Percentiles rank a stretch among this genome's conserved stretches.
These are phyloP conservation scores for Sugiyamaella smithiae DNA, from an alignment of 805 yeast species.

Conservation along the genomic window DNA sequence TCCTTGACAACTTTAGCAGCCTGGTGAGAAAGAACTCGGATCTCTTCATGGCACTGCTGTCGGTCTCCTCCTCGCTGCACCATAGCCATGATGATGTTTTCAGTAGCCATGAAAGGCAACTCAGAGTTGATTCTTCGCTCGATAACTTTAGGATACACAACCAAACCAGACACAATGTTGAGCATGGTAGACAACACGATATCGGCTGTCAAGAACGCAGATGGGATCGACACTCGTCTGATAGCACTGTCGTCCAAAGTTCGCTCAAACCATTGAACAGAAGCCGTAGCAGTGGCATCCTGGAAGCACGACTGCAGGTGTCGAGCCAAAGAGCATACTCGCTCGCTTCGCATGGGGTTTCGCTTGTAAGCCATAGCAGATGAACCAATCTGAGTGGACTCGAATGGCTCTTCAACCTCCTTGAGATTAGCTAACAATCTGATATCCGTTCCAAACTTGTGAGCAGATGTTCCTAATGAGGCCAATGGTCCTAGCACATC, in stretches of 20 bases:
- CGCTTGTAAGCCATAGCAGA: slow-evolving; percentile 99
- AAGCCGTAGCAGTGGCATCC: slow-evolving; percentile 94
- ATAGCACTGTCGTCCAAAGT: slow-evolving; percentile 97
- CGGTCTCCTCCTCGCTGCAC: slow-evolving; percentile 96
- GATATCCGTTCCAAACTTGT: slow-evolving; percentile 96
- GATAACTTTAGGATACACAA: slow-evolving; percentile 97
- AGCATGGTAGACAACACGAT: slow-evolving; percentile 83
- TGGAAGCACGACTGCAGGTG: slow-evolving; percentile 87
- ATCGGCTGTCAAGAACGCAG: slow-evolving; percentile 95
- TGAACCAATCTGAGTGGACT: slow-evolving; percentile 97
- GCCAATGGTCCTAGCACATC: slow-evolving; percentile 91
- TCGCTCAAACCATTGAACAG: slow-evolving; percentile 99
- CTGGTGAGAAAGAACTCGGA: slow-evolving; percentile 94
- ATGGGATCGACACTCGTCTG: slow-evolving; percentile 93
- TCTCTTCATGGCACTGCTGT: slow-evolving; percentile 97
- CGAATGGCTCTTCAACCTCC: slow-evolving; percentile 98
- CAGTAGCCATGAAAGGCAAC: slow-evolving; percentile 99
- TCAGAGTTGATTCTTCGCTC: slow-evolving; percentile 93
- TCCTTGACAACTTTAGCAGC: slow-evolving; percentile 97
- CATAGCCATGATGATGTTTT: slow-evolving; percentile 99
- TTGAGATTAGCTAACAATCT: slow-evolving; percentile 94
- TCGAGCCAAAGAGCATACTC: slow-evolving; percentile 97
- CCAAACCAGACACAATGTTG: slow-evolving; percentile 92
- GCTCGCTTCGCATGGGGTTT: slow-evolving; percentile 98
- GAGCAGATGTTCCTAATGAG: slow-evolving; percentile 93